Evolutionary conservation across 2,329 filamentous ascomycete species (phyloP).

Genomic region (Arthroderma sp.): DNA sequence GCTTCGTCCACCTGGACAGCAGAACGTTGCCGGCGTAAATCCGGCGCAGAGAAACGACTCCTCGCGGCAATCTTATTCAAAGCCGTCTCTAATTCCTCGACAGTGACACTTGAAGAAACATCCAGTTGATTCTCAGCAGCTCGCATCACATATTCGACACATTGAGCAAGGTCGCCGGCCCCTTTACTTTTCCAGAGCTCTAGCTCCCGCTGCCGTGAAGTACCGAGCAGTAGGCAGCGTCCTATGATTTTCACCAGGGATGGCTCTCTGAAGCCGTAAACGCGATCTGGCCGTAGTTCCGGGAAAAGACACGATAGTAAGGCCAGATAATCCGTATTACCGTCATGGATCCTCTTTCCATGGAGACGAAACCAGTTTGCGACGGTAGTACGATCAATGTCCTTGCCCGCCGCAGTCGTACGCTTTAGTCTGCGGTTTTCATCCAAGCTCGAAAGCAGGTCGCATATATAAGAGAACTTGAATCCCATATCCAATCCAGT

Average conservation of each 20-base stretch:
- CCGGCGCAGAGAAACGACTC: conserved; percentile 58
- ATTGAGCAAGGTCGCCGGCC: conserved; percentile 58
- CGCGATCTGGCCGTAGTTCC: conserved; percentile 61
- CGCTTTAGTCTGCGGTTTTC: conserved; percentile 30
- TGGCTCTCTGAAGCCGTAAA: conserved; percentile 56
- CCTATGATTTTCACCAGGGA: conserved; percentile 56
- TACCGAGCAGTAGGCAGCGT: conserved; percentile 53
- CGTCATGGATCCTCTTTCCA: conserved; percentile 44
- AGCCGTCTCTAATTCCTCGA: conserved; percentile 60
- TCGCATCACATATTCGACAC: conserved; percentile 52
- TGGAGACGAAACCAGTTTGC: conserved; percentile 58
- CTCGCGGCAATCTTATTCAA: conserved; percentile 56
- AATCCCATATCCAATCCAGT: conserved; percentile 30
- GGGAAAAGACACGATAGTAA: conserved; percentile 67
- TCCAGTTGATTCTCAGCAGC: conserved; percentile 41
- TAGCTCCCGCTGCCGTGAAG: conserved; percentile 50
- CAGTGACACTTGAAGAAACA: conserved; percentile 40
- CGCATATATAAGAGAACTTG: conserved; percentile 58
- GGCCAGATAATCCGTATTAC: conserved; percentile 47
- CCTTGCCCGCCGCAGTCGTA: conserved; percentile 20
- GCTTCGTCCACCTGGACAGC: conserved; percentile 34
- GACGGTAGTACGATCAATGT: conserved; percentile 38
- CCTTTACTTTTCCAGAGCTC: conserved; percentile 49
- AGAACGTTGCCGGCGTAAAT: conserved; percentile 37
- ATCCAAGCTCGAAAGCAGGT: conserved; percentile 59